These are phyloP conservation scores for Podila minutissima DNA, from an alignment of 192 early-diverging fungal genomes.

Conservation along the genomic window DNA sequence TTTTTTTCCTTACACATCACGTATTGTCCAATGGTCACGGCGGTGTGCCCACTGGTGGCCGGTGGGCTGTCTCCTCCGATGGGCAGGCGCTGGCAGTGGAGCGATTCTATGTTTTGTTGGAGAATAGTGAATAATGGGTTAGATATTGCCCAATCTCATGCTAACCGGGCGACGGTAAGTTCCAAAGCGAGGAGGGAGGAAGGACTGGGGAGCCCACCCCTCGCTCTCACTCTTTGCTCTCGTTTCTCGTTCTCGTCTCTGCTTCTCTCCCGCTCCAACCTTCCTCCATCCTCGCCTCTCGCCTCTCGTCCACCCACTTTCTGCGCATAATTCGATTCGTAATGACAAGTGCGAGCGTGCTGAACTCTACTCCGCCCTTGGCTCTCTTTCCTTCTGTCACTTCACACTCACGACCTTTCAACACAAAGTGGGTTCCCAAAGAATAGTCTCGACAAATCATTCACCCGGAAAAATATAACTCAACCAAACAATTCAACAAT, in stretches of 20 bases:
- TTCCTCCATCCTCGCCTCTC: too few relatives aligned
- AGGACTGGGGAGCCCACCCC: too few relatives aligned
- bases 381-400: neutral
- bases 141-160: neutral
- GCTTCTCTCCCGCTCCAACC: too few relatives aligned
- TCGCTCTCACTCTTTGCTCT: too few relatives aligned
- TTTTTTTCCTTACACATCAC: constrained; percentile 56
- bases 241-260: too few relatives aligned
- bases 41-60: constrained; percentile 50
- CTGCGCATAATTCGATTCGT: too few relatives aligned
- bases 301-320: too few relatives aligned
- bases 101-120: constrained; percentile 16
- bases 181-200: too few relatives aligned
- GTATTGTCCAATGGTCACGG: constrained; percentile 55
- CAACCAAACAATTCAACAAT: neutral
- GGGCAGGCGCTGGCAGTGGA: constrained; percentile 46
- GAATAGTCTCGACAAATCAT: neutral
- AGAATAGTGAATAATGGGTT: neutral
- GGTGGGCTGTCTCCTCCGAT: constrained; percentile 55
- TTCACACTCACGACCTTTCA: neutral
- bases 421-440: neutral
- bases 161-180: too few relatives aligned
- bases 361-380: too few relatives aligned
- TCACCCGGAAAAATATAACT: neutral
- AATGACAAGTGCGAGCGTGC: too few relatives aligned